Evolutionary conservation across 352 stramenopile species (phyloP), one percentile per base, ranked within the genome.

Genomic region (Globisporangium cystogenes): DNA sequence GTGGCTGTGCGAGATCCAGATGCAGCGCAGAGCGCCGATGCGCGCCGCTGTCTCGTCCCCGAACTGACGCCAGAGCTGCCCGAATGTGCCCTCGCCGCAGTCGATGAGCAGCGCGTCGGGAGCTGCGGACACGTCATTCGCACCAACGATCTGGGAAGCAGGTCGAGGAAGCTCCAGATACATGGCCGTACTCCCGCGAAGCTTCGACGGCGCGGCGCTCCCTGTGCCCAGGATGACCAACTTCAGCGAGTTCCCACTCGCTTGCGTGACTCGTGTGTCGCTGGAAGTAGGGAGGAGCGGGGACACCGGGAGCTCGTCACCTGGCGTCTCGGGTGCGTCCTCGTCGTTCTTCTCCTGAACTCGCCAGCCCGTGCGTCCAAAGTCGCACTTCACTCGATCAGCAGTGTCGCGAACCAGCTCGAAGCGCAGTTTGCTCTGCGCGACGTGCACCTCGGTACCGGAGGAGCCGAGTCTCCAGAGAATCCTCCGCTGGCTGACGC

Each of bases 1-100:
- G 61, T 99, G 96, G 35, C 95, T 94, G 62, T 99, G 96, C 4
- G 91, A 98, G 48, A 99, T 97, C 93, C 94, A 99, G 46, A 98
- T 85, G 35, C 93, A 95, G 31, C 87, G 83, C 35, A 98, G 39
- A 0, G 68, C 59, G 51, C 53, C 68, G 14, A 92, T 67, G 11
- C 72, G 86, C 11, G 59, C 62, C 14, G 47, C 37, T 2, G 72
- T 65, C 8, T 73, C 65, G 7, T 44, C 40, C 11, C 66, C 75
- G 57, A 85, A 87, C 55, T 79, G 73, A 4, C 76, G 72, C 57
- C 64, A 80, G 0, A 99, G 69, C 60, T 99, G 96, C 4, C 93
- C 95, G 16, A 90, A 86, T 10, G 92, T 96, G 40, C 95, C 96
- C 83, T 99, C 96, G 7, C 96, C 96, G 26, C 86, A 91, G 65